Base-by-base conservation (phyloP, 2,329 filamentous ascomycete genomes). In the Colletotrichum sp. region DNA sequence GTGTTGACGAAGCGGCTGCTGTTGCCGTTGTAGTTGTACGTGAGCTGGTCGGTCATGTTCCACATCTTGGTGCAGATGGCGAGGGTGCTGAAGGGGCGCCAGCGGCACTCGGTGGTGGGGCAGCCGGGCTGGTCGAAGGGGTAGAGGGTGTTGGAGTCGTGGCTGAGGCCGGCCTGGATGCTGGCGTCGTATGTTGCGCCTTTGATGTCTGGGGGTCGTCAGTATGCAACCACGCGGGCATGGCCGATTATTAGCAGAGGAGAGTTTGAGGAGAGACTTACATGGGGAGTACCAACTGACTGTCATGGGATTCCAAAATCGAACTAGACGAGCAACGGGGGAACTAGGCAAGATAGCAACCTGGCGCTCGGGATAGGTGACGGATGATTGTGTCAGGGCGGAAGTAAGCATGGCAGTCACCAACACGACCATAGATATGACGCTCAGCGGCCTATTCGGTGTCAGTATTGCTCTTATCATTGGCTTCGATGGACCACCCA, bases 331-430 rank as follows among this genome's bases (percentile, higher is more conserved):
- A 61, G 27, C 22, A 55, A 25, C 3, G 13, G 30, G 7, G 69
- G 28, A 9, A 9, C 52, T 8, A 30, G 69, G 8, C 34, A 61
- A 4, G 52, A 25, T 27, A 0, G 12, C 1, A 57, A 57, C 52
- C 22, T 27, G n/a, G n/a, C 52, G n/a, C 27, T 60, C 27, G 27
- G 55, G 48, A 30, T 78, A 77, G 7, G 77, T 55, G 7, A 78
- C 68, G 16, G 68, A 73, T 0, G 72, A 77, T 39, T 78, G 74
- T 1, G 77, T 77, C 6, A 78, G 16, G 4, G 71, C 70, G 1
- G 77, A 78, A 4, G 77, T 77, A 5, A 59, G 75, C 9, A 78
- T 71, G 15, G 72, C 75, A 6, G 75, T 68, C 1, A 77, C 57
- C 4, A 78, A 67, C 12, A 78, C 48, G 1, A 72, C 25, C 4